Evolutionary conservation across 495 filamentous ascomycete genomes (phyloP).

Genomic region (Penicillium canescens): DNA sequence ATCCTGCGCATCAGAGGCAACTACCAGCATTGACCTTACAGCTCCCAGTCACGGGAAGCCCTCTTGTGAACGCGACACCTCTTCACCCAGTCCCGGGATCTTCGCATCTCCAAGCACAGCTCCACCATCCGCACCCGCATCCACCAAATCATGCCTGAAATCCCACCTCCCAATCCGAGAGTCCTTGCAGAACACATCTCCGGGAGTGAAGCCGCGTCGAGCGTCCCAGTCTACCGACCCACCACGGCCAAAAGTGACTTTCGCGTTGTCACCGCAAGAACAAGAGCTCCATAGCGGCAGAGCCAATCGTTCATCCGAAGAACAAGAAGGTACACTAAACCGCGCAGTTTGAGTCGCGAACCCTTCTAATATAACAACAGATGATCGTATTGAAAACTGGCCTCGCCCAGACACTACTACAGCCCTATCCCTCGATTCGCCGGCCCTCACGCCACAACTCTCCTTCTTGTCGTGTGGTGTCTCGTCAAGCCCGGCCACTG

Average conservation of each 20-base stretch:
- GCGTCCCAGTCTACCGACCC: background rate
- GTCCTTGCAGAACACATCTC: background rate
- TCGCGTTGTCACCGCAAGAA: constrained; percentile 8
- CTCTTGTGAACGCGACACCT: background rate
- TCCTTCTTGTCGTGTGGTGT: constrained; percentile 15
- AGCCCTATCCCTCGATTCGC: constrained; percentile 10
- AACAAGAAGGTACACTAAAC: constrained; percentile 13
- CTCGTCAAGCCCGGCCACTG: constrained; percentile 14
- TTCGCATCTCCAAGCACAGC: background rate
- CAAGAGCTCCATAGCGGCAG: background rate
- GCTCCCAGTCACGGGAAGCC: background rate
- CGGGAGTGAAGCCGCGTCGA: background rate
- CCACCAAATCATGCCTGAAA: constrained; percentile 4
- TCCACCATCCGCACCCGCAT: background rate
- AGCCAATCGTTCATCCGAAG: background rate
- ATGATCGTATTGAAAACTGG: constrained; percentile 12
- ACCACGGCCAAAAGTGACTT: constrained; percentile 3
- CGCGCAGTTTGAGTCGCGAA: background rate
- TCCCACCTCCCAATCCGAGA: background rate
- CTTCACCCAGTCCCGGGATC: background rate
- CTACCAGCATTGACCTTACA: background rate
- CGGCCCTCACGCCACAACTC: constrained; percentile 7
- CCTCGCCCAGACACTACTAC: constrained; percentile 3
- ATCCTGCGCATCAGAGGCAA: background rate
- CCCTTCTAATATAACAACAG: background rate